Base-by-base conservation (phyloP, 495 filamentous ascomycete genomes). In the Penicillium dipodomyicola region DNA sequence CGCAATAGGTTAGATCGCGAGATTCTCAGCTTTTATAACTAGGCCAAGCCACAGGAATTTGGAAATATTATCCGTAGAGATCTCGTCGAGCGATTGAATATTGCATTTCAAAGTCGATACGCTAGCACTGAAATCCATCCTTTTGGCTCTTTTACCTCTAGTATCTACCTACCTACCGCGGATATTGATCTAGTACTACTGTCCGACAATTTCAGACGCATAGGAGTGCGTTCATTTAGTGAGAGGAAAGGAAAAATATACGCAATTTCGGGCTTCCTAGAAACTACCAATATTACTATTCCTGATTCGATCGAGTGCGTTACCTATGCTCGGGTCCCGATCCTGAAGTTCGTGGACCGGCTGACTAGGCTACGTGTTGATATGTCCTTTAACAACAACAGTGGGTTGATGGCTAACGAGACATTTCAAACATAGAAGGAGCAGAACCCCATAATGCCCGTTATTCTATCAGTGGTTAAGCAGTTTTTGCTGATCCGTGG, bases 121-220 rank as follows among this genome's bases (percentile, higher is more conserved):
- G 64, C 72, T 5, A 79, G 83, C 37, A 79, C 83, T 22, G 75
- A 85, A 39, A 68, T 97, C 2, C 77, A 80, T 20, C 76, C 85
- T 8, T 98, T 97, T 71, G 94, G 94, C 15, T 97, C 94, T 0
- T 98, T 91, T 61, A 88, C 90, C n/a, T 89, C 90, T 11, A 91
- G 89, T 0, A 75, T 97, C 15, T 97, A 96, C 65, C 81, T 98
- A 4, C 94, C 94, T 0, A 94, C 85, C 1, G 89, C 86, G 5
- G 94, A 98, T 70, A 92, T 98, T 78, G 94, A 98, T 68, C 75
- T 97, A 30, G 93, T 95, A 3, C 74, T 92, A 15, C 78, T 92
- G 35, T 94, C 92, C 0, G 67, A 81, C 0, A 64, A 63, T 15
- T 92, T 81, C 64, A 69, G 77, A 9, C 61, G 71, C 0, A 65